Percentiles rank a stretch among this genome's conserved stretches.
phyloP scores from a whole-genome alignment of 208 protist genomes.

The Naegleria gruberi region DNA sequence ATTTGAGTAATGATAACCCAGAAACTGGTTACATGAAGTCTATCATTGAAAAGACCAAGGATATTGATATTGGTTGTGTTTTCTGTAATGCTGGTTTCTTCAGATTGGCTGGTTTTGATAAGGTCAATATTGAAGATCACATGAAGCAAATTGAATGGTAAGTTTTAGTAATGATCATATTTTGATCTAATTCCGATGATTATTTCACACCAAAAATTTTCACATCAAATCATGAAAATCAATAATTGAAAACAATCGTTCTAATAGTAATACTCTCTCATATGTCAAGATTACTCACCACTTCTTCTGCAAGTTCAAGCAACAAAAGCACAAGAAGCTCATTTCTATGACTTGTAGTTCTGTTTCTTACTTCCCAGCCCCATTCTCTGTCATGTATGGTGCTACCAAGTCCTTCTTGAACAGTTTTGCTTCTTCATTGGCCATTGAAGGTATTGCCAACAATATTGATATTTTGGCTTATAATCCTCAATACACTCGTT shows the following conservation, averaged over 20 bases:
- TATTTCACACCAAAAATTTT: too few species aligned
- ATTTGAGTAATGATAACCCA: background rate
- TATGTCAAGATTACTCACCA: slow-evolving; percentile 13
- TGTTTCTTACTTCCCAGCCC: slow-evolving; percentile 14
- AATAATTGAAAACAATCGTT: too few species aligned
- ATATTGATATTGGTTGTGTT: slow-evolving; percentile 4
- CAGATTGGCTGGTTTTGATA: background rate
- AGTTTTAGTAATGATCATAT: too few species aligned
- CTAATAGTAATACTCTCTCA: background rate
- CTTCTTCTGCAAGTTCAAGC: slow-evolving; percentile 7
- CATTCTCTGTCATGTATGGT: slow-evolving; percentile 10
- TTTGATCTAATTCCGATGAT: too few species aligned
- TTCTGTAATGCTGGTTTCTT: slow-evolving; percentile 25
- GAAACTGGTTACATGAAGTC: slow-evolving; percentile 4
- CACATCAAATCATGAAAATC: too few species aligned
- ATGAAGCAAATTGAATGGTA: slow-evolving; percentile 12
- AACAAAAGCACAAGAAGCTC: background rate
- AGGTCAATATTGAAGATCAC: background rate
- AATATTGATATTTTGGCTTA: slow-evolving; percentile 12
- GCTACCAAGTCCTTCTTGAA: slow-evolving; percentile 15
- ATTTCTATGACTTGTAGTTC: background rate
- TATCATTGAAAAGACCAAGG: slow-evolving; percentile 14
- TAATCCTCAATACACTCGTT: background rate
- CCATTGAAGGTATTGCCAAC: slow-evolving; percentile 12
- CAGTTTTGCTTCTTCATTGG: slow-evolving; percentile 5